Base-by-base conservation (phyloP, 2,329 filamentous ascomycete genomes). In the Beauveria pseudobassiana region DNA sequence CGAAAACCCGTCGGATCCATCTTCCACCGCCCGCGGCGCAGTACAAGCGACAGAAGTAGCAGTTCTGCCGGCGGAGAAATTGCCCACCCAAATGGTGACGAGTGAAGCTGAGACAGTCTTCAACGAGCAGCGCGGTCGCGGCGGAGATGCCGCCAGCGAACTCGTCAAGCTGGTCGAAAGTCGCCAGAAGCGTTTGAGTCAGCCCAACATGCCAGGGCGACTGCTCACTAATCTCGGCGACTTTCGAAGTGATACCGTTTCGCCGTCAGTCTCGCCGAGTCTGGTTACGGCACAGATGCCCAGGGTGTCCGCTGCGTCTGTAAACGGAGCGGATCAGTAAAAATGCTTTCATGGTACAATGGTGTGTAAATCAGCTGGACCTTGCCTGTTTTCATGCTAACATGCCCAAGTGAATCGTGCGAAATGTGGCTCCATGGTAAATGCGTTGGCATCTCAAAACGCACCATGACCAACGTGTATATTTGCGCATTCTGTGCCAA, bases 361-460 rank as follows among this genome's bases (percentile, higher is more conserved):
- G 85, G 85, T 87, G 77, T 63, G 80, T 71, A 45, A 58, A 28
- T 45, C 51, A 54, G 54, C 57, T 38, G 34, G 24, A 28, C 34
- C 28, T 38, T 63, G 12, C 49, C 57, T 40, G 20, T 14, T 34
- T 58, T 9, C 28, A 18, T 28, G 45, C 26, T 54, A 40, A 46
- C 38, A 20, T 59, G 30, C 50, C 7, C 20, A 66, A 87, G 85
- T 67, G 81, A 87, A 73, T 84, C 83, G 26, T 88, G 85, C 69
- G 84, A 87, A 67, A 81, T 85, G 76, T 86, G 81, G 79, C 80
- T 87, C 34, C 85, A 88, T 69, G 83, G 82, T n/a, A 78, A 77
- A 62, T 88, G 85, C 69, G 78, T 87, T 67, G 84, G 84, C 64
- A 82, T 87, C 64, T 81, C 79, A 51, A 78, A 78, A 53, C 77